Evolutionary conservation across 148 eudicot species (phyloP), one percentile per base, ranked within the genome.

Genomic region (Spergularia marina): DNA sequence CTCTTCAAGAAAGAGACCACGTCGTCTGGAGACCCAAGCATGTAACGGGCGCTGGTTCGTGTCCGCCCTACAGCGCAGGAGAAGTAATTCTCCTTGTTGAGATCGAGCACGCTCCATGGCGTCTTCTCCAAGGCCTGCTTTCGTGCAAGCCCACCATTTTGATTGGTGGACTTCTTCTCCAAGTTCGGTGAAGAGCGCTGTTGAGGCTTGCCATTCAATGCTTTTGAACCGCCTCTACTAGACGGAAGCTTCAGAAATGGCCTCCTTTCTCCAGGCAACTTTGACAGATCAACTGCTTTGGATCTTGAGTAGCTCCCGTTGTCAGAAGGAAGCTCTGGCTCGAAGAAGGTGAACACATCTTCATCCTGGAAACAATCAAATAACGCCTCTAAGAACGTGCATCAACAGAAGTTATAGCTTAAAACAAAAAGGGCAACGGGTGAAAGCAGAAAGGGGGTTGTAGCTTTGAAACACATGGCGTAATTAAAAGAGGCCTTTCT

Each of bases 271-370:
- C 80, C 86, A 0, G 87, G 83, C 6, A 75, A 74, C 74, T 88
- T 88, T 13, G 78, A 25, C 21, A 87, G 53, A 55, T 95, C 99
- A 1, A 75, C 56, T n/a, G 75, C 70, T 78, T 87, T 90, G 78
- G 81, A 76, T 80, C 90, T 86, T 36, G 89, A 80, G 68, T 78
- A 79, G 54, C 86, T 86, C 67, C 78, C 78, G 51, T 81, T 65
- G 71, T 91, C 92, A 11, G 81, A 77, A 4, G 98, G 97, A 78
- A 95, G 92, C 82, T 95, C 99, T 34, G 99, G 99, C 83, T 95
- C 99, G 44, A 95, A 95, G 86, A 95, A 95, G 53, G 96, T 89
- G 82, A 85, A 95, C 8, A 95, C 88, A 66, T 95, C 99, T 80
- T 95, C 99, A 18, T 95, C 99, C 99, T 95, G 72, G 70, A 65